Evolutionary conservation across 257 asterid species (phyloP).

Genomic region (Catharanthus roseus): DNA sequence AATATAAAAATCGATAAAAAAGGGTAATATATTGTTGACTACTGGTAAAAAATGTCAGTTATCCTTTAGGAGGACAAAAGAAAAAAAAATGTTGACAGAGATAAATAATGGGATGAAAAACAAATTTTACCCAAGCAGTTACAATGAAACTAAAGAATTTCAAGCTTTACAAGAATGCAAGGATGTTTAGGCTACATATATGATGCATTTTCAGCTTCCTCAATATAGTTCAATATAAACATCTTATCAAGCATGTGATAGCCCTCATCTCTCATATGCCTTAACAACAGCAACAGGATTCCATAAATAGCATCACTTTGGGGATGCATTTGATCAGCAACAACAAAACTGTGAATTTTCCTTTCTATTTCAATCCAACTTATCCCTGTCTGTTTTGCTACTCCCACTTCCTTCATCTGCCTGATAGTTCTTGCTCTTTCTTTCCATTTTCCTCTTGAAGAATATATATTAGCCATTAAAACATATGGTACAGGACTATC

Average conservation of each 20-base stretch:
- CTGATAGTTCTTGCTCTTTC: slow-evolving; percentile 62
- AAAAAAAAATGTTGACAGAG: too few relatives aligned
- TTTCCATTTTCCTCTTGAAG: slow-evolving; percentile 58
- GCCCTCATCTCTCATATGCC: slow-evolving; percentile 63
- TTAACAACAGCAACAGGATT: slow-evolving; percentile 32
- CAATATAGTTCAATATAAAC: not conserved
- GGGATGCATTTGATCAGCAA: slow-evolving; percentile 70
- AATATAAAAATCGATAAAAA: too few relatives aligned
- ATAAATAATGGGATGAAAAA: too few relatives aligned
- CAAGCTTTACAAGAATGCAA: not conserved
- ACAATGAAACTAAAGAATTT: not conserved
- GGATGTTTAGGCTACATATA: not conserved
- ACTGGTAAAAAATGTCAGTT: too few relatives aligned
- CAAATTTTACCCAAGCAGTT: too few relatives aligned
- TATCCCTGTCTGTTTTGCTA: slow-evolving; percentile 55
- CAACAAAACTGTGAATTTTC: slow-evolving; percentile 54
- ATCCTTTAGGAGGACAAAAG: too few relatives aligned
- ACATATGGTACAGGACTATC: slow-evolving; percentile 48
- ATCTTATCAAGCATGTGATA: slow-evolving; percentile 24
- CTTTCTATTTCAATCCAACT: slow-evolving; percentile 81
- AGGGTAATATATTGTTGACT: too few relatives aligned
- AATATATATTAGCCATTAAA: slow-evolving; percentile 75
- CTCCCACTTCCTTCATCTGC: slow-evolving; percentile 68
- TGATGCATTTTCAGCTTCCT: not conserved
- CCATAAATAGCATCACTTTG: slow-evolving; percentile 31